Evolutionary conservation across 2,329 filamentous ascomycete genomes (phyloP), one percentile per base, ranked within the genome.

Genomic region (Whalleya microplaca): DNA sequence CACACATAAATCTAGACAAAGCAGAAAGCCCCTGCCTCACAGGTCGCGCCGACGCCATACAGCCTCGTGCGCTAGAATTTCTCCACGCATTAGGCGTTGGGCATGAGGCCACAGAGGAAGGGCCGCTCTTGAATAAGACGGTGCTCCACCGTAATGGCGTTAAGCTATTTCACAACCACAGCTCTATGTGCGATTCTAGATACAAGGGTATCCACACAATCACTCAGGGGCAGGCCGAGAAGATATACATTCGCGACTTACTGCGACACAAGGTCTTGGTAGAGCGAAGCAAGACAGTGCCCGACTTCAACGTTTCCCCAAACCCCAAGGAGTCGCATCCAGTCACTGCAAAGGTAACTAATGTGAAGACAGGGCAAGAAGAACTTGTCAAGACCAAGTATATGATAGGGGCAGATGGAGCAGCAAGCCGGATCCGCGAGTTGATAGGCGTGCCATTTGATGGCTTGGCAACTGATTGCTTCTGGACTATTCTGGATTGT

Each of bases 181-280:
- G 64, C 5, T 66, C 66, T 45, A 69, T 71, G 48, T 72, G 64
- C 2, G 72, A 74, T 57, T 73, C 72, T 12, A 64, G 70, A 5
- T 73, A 72, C 50, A 67, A 69, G 21, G 72, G 73, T 12, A 45
- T 73, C 3, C 69, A 73, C 51, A 64, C 73, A 53, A 71, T 74
- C 49, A 72, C 73, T 0, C 72, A 76, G 45, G 68, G 72, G 1
- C 73, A 74, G 52, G 47, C 75, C 8, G 72, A 75, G 57, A 58
- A 67, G 12, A 71, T 75, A 32, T 75, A 69, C 48, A 65, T 75
- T 20, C 66, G 73, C 6, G 73, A 75, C 52, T 56, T 75, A 5
- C 41, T 64, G 3, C 65, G 73, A 1, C 72, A 75, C 47, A 58
- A 67, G 40, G 56, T 61, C 2, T 56, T 74, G 1, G 71, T 74